phyloP scores from a whole-genome alignment of 2,329 filamentous ascomycete genomes.

The Fusarium hainanense region DNA sequence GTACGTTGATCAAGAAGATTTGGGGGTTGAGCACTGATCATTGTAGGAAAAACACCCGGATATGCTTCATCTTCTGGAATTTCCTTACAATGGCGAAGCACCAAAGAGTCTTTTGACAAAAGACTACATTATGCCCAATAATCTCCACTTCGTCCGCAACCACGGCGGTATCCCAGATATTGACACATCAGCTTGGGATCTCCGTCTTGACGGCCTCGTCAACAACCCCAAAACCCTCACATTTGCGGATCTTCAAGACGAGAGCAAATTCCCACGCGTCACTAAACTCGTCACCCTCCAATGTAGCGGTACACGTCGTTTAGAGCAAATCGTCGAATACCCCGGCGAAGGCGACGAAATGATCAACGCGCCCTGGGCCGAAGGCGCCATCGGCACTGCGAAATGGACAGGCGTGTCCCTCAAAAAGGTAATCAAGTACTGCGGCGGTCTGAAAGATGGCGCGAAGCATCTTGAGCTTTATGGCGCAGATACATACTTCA shows the following conservation, averaged over 20 bases:
- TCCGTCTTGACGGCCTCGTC: slow-evolving; percentile 70
- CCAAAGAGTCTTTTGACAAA: slow-evolving; percentile 66
- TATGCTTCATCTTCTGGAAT: slow-evolving; percentile 71
- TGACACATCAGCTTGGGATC: slow-evolving; percentile 62
- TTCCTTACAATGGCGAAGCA: slow-evolving; percentile 72
- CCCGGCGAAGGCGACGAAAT: slow-evolving; percentile 74
- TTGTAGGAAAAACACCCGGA: slow-evolving; percentile 64
- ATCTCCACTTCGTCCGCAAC: slow-evolving; percentile 72
- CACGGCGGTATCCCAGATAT: slow-evolving; percentile 78
- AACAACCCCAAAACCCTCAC: slow-evolving; percentile 67
- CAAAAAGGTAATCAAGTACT: slow-evolving; percentile 77
- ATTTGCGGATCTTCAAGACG: slow-evolving; percentile 69
- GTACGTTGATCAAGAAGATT: background rate
- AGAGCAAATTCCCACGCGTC: slow-evolving; percentile 67
- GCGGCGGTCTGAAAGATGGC: slow-evolving; percentile 66
- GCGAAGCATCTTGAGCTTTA: slow-evolving; percentile 74
- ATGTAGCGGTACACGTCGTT: slow-evolving; percentile 74
- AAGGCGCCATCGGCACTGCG: slow-evolving; percentile 75
- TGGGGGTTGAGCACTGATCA: background rate
- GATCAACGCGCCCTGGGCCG: slow-evolving; percentile 67
- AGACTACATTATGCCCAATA: slow-evolving; percentile 70
- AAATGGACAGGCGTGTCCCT: slow-evolving; percentile 71
- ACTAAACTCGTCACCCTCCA: slow-evolving; percentile 71
- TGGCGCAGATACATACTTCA: slow-evolving; percentile 79
- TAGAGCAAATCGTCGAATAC: slow-evolving; percentile 74